Percentiles rank a stretch among this genome's conserved stretches.
These are phyloP conservation scores for Alternaria gansuensis DNA, from an alignment of 2,329 filamentous ascomycete species.

Conservation along the genomic window DNA sequence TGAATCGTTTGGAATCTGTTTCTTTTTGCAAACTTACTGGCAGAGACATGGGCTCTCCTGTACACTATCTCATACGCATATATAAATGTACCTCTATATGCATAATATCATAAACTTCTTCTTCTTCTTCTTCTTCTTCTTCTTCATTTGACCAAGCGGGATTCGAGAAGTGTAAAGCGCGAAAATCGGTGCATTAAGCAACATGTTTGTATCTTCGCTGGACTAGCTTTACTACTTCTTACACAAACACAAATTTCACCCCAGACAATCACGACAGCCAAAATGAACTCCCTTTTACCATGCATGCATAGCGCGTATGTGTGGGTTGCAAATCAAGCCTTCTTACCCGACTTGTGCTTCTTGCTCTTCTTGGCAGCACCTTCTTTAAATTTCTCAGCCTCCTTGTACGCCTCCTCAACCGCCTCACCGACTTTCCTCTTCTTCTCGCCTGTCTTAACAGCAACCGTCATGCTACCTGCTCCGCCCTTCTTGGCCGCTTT, in stretches of 20 bases:
- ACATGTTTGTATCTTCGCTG: background rate
- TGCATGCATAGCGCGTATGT: background rate
- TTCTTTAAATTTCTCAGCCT: conserved; percentile 50
- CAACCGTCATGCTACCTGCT: conserved; percentile 72
- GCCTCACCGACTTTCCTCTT: conserved; percentile 77
- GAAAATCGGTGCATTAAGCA: background rate
- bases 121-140: background rate
- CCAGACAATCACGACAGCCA: background rate
- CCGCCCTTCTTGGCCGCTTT: conserved; percentile 59
- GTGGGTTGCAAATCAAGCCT: conserved; percentile 4
- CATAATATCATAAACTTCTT: conserved; percentile 1
- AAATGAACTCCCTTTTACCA: background rate
- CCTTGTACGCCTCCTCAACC: conserved; percentile 58
- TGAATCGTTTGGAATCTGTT: background rate
- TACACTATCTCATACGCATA: background rate
- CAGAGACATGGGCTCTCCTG: background rate
- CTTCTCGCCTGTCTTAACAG: conserved; percentile 77
- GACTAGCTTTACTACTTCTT: background rate
- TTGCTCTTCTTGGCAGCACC: conserved; percentile 48
- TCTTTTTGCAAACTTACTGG: conserved; percentile 1
- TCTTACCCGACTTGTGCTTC: conserved; percentile 58
- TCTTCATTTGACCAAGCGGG: background rate
- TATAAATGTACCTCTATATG: background rate
- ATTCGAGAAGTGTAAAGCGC: background rate
- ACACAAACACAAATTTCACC: background rate